Conservation (phyloP, 768 basidiomycete genomes). For the Pholiota microspora region DNA sequence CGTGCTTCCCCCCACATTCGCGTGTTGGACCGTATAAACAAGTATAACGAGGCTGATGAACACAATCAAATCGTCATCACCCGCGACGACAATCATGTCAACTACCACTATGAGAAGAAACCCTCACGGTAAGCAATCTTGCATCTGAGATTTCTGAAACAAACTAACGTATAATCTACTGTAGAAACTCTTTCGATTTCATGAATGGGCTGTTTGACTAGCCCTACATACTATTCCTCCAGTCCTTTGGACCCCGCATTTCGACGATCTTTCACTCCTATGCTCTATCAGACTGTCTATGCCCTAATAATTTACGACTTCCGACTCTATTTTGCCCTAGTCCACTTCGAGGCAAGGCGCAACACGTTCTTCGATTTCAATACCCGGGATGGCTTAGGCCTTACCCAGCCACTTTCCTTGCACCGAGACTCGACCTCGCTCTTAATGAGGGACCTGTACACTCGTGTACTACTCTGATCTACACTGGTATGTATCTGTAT, state of each 20-base stretch:
- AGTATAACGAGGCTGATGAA: conserved; percentile 29
- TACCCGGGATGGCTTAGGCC: background rate
- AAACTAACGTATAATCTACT: background rate
- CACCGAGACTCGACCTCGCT: conserved; percentile 17
- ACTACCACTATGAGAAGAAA: conserved; percentile 31
- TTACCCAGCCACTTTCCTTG: conserved; percentile 5
- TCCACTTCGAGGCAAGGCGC: background rate
- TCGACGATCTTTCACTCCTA: background rate
- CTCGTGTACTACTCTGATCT: background rate
- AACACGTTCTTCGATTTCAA: background rate
- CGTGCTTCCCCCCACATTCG: conserved; percentile 38
- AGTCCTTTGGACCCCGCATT: background rate
- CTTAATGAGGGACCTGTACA: conserved; percentile 19
- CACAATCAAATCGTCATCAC: conserved; percentile 37
- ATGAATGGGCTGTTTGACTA: conserved; percentile 18
- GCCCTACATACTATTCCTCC: background rate
- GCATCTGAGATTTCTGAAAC: conserved; percentile 9
- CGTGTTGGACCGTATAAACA: conserved; percentile 40
- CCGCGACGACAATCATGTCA: conserved; percentile 29
- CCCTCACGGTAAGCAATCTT: conserved; percentile 22
- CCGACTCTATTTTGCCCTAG: background rate
- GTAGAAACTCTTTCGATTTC: conserved; percentile 21
- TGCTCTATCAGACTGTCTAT: too few species aligned
- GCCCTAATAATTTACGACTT: background rate
- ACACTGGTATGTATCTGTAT: background rate